Evolutionary conservation across 1,284 basidiomycete species (phyloP), one percentile per base, ranked within the genome.

Genomic region (Lignosus rhinocerotis): DNA sequence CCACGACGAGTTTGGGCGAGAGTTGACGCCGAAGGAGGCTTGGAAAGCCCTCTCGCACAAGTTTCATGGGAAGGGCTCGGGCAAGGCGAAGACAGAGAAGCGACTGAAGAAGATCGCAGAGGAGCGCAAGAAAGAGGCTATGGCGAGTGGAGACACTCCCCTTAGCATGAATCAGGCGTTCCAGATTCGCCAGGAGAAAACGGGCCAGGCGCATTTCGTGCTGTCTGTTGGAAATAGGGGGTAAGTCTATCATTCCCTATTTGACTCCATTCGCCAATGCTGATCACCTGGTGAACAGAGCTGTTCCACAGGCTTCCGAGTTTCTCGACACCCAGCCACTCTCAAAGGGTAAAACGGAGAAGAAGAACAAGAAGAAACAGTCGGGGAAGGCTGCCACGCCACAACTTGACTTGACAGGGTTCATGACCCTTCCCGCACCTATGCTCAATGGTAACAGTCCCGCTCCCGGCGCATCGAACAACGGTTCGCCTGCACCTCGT

Each of bases 41-140:
- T 97, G 95, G 94, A 96, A 96, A 76, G 92, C 92, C 21, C 78
- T 97, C 52, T 93, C 90, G 53, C 95, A 98, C 75, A 92, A 93
- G 70, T 97, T 97, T 84, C 95, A 98, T 67, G 95, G 95, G 38
- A 97, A 97, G 75, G 93, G 93, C 1, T 91, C 88, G 1, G 95
- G 95, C 6, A 90, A 89, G 76, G 92, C 92, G 85, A 97, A 97
- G 82, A 94, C 90, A 36, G 94, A 96, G 79, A 96, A 96, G 75
- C 81, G 92, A 62, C 70, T 97, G 67, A 93, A 94, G 82, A 94
- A 92, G 80, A 96, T 97, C 64, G 92, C 88, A 21, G 93, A 97
- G 70, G 95, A 98, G 79, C 86, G 90, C 72, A 96, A 96, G 80
- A 84, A 92, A 70, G 84, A 86, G 65, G 89, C 93, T 11, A 97